phyloP scores from a whole-genome alignment of 805 yeast species.

The Candida broadrunensis region DNA sequence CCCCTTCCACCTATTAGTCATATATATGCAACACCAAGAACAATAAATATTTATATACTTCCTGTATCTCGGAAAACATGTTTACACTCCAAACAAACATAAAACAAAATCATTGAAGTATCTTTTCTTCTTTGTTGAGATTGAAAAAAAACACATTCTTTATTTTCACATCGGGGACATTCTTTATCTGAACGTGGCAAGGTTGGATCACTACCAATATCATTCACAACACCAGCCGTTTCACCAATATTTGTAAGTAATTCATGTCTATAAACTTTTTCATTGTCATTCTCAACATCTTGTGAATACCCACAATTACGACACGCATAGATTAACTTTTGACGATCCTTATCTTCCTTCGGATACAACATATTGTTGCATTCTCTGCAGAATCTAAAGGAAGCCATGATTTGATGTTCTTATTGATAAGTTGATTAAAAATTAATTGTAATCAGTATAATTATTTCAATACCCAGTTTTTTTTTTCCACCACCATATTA shows the following conservation, averaged over 20 bases:
- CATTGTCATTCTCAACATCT: constrained; percentile 79
- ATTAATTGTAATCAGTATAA: no score
- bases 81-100: constrained; percentile 86
- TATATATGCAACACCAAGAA: no score
- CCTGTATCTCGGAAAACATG: constrained; percentile 62
- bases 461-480: no score
- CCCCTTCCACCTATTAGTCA: no score
- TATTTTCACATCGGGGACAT: constrained; percentile 85
- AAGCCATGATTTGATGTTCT: constrained; percentile 58
- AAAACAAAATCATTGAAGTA: constrained; percentile 91
- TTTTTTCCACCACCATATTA: no score
- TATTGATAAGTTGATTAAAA: no score
- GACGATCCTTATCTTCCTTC: constrained; percentile 82
- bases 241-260: constrained; percentile 88
- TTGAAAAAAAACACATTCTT: constrained; percentile 95
- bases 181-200: constrained; percentile 92
- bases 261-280: constrained; percentile 90
- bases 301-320: constrained; percentile 94
- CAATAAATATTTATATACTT: no score
- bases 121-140: constrained; percentile 93
- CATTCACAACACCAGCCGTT: constrained; percentile 96
- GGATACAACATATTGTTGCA: constrained; percentile 99
- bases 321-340: constrained; percentile 81
- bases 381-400: constrained; percentile 93
- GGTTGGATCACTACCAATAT: constrained; percentile 96